Evolutionary conservation across 805 yeast species (phyloP).

Genomic region (Kuraishia capsulata): DNA sequence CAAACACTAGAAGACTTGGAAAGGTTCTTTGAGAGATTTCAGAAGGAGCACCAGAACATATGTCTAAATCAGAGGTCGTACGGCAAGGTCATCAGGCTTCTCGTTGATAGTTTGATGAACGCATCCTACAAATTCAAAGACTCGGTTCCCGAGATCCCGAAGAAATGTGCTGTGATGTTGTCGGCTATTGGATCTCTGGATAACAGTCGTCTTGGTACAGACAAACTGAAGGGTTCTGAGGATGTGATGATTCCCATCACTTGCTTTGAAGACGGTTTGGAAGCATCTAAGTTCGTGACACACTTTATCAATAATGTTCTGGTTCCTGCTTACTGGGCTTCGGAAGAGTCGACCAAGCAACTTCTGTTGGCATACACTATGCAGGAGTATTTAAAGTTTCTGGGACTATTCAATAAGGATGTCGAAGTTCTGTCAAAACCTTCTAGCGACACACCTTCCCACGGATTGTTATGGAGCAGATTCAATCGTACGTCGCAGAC

Average conservation of each 20-base stretch:
- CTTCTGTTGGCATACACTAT: constrained; percentile 78
- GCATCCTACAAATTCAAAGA: constrained; percentile 48
- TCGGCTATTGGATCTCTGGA: constrained; percentile 76
- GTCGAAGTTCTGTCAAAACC: constrained; percentile 9
- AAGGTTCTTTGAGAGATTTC: constrained; percentile 41
- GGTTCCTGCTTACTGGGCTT: constrained; percentile 84
- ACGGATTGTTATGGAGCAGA: constrained; percentile 45
- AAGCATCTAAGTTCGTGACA: constrained; percentile 55
- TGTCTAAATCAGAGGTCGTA: constrained; percentile 26
- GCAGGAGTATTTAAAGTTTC: constrained; percentile 70
- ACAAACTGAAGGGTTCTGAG: constrained; percentile 21
- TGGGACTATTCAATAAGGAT: constrained; percentile 32
- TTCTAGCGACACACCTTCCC: constrained; percentile 17
- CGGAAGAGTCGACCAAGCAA: constrained; percentile 80
- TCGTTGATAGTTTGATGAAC: constrained; percentile 45
- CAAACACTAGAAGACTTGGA: constrained; percentile 63
- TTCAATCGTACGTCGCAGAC: constrained; percentile 61
- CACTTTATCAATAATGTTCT: constrained; percentile 58
- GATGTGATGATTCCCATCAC: constrained; percentile 40
- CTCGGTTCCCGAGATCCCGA: constrained; percentile 37
- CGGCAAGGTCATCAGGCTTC: constrained; percentile 26
- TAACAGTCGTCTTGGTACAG: constrained; percentile 40
- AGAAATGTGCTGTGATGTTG: constrained; percentile 57
- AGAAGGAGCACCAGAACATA: constrained; percentile 36
- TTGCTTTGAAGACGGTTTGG: constrained; percentile 54